phyloP scores from a whole-genome alignment of 139 green algal genomes.

The Chlamydomonas sp. region DNA sequence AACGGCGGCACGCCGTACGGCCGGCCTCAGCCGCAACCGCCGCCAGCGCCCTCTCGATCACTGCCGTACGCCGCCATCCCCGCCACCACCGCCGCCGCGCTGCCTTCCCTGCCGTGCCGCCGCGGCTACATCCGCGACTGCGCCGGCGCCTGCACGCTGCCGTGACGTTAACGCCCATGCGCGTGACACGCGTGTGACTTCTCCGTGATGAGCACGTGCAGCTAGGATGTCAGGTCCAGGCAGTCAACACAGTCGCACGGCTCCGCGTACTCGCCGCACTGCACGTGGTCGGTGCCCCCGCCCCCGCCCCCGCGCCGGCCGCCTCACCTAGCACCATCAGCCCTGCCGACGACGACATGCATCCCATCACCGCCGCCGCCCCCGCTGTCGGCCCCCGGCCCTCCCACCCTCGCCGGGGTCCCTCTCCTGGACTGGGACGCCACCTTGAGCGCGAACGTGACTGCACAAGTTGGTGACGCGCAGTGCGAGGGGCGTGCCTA shows the following conservation, averaged over 20 bases:
- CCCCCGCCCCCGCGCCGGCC: neutral
- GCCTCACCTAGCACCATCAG: too few relatives aligned
- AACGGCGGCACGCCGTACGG: conserved; percentile 29
- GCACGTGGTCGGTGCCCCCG: neutral
- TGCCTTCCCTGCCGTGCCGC: too few relatives aligned
- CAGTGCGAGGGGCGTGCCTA: conserved; percentile 20
- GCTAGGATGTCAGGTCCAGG: conserved; percentile 8
- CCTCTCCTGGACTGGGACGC: neutral
- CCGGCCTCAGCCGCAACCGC: neutral
- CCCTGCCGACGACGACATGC: neutral
- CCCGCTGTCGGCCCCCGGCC: too few relatives aligned
- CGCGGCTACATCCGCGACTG: neutral
- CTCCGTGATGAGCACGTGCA: conserved; percentile 35
- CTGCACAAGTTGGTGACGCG: conserved; percentile 33
- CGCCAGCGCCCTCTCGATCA: neutral
- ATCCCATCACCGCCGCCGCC: neutral
- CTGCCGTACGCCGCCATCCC: neutral
- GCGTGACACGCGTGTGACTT: neutral
- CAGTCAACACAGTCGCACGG: conserved; percentile 21
- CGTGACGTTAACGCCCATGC: conserved; percentile 25
- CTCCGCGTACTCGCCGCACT: conserved; percentile 35
- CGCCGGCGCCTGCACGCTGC: neutral
- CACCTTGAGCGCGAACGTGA: conserved; percentile 14
- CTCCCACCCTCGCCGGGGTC: too few relatives aligned
- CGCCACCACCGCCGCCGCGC: neutral